phyloP scores from a whole-genome alignment of 2,329 filamentous ascomycete genomes.

The Diaporthe sp. region DNA sequence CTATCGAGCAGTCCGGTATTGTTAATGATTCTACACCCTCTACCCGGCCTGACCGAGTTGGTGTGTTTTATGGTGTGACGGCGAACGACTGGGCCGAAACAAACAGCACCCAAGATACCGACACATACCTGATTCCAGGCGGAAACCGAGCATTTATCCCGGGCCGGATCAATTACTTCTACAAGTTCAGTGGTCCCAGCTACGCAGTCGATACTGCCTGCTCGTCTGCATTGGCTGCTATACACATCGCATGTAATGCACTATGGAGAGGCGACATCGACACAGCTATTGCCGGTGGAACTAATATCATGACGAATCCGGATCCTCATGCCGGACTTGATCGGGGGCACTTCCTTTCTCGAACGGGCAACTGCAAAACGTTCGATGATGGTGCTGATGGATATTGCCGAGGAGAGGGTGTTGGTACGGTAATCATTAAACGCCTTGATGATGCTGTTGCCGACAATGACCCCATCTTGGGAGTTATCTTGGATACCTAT shows the following conservation, averaged over 20 bases:
- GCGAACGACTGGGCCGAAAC: constrained; percentile 68
- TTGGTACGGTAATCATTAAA: constrained; percentile 62
- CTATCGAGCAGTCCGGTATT: constrained; percentile 61
- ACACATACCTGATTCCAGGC: constrained; percentile 45
- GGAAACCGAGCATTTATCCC: constrained; percentile 50
- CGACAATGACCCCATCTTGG: constrained; percentile 56
- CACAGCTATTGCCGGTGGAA: constrained; percentile 73
- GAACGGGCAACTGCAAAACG: constrained; percentile 50
- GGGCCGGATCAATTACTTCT: constrained; percentile 55
- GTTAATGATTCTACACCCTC: constrained; percentile 45
- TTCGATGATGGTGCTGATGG: constrained; percentile 58
- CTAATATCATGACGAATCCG: constrained; percentile 74
- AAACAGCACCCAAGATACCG: constrained; percentile 61
- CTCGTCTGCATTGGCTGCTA: constrained; percentile 52
- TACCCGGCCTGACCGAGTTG: constrained; percentile 62
- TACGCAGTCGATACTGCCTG: constrained; percentile 57
- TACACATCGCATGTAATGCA: constrained; percentile 61
- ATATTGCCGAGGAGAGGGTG: constrained; percentile 66
- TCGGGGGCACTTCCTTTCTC: constrained; percentile 73
- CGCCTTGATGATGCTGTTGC: constrained; percentile 59
- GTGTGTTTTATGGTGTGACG: constrained; percentile 75
- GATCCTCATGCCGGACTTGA: constrained; percentile 74
- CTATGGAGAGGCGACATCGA: constrained; percentile 75
- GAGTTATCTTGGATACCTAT: not conserved
- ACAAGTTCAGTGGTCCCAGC: constrained; percentile 51